These are phyloP conservation scores for Pyracantha coccinea DNA, from an alignment of 331 rosid species.

Conservation along the genomic window DNA sequence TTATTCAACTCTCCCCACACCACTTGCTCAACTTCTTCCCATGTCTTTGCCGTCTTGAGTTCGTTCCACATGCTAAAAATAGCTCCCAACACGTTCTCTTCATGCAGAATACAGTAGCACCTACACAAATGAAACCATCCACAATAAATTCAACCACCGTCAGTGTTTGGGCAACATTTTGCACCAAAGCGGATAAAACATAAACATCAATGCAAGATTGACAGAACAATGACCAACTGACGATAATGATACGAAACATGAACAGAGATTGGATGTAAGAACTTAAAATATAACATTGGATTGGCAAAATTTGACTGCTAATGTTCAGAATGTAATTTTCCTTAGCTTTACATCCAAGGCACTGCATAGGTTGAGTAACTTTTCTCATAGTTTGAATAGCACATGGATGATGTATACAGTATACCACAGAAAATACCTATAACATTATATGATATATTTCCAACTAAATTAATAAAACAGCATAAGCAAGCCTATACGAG, in stretches of 20 bases:
- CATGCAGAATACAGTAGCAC: slow-evolving; percentile 89
- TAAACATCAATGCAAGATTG: not conserved
- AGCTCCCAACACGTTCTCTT: slow-evolving; percentile 82
- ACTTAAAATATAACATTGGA: too few species aligned
- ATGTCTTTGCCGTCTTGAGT: slow-evolving; percentile 58
- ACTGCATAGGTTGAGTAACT: not conserved
- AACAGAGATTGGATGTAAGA: not conserved
- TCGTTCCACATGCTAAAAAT: slow-evolving; percentile 70
- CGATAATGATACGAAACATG: not conserved
- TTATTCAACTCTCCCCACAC: slow-evolving; percentile 80
- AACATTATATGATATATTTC: not conserved
- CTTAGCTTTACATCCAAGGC: not conserved
- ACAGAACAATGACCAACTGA: not conserved
- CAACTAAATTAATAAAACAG: not conserved
- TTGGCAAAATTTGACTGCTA: too few species aligned
- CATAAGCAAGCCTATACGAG: not conserved
- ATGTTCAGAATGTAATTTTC: not conserved
- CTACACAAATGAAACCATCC: slow-evolving; percentile 24
- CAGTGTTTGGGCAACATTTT: not conserved
- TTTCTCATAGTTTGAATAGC: not conserved
- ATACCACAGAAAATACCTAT: not conserved
- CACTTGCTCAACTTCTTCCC: slow-evolving; percentile 83
- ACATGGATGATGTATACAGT: not conserved
- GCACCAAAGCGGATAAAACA: not conserved
- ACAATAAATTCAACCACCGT: not conserved